These are phyloP conservation scores for Ormosia semicastrata DNA, from an alignment of 306 rosid genomes.

Conservation along the genomic window DNA sequence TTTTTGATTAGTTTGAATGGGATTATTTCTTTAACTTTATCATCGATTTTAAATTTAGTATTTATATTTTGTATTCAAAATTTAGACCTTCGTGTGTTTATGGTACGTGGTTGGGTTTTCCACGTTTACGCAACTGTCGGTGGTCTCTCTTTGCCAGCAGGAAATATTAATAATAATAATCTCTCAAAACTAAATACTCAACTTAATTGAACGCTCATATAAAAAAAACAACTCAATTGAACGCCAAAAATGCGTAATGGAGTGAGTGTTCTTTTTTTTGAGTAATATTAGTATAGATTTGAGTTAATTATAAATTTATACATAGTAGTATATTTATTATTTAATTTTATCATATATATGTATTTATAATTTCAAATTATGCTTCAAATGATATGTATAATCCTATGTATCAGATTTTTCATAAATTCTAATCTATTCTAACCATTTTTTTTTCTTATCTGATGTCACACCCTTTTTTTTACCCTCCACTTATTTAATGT, in stretches of 20 bases:
- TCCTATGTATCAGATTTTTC: no score
- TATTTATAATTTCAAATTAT: no score
- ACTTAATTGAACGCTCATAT: neutral
- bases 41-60: neutral
- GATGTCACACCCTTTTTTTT: neutral
- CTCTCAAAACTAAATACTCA: neutral
- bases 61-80: neutral
- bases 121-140: constrained; percentile 10
- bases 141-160: neutral
- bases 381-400: no score
- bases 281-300: no score
- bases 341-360: no score
- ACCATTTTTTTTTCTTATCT: no score
- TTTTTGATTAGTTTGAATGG: no score
- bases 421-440: no score
- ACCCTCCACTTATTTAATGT: neutral
- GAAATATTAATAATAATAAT: neutral
- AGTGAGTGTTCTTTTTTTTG: neutral
- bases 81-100: neutral
- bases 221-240: neutral
- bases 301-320: no score
- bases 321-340: no score
- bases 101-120: constrained; percentile 9
- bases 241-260: no score
- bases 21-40: neutral